Percentiles rank a stretch among this genome's conserved stretches.
Conservation (phyloP, 2,329 filamentous ascomycete genomes). For the Cadophora gregata region DNA sequence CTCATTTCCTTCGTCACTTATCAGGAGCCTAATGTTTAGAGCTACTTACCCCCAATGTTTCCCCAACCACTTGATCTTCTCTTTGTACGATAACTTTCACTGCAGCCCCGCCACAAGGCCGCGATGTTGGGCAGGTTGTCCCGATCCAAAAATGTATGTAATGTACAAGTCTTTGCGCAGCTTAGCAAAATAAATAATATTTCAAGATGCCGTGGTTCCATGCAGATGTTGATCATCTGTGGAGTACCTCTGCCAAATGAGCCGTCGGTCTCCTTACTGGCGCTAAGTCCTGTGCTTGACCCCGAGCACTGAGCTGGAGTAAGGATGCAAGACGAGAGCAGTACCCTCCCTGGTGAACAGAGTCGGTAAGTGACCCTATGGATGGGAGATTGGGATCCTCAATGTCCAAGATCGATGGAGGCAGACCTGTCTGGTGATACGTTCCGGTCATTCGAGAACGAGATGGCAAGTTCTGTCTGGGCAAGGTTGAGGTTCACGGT, state of each 20-base stretch:
- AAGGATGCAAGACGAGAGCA: neutral
- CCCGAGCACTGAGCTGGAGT: neutral
- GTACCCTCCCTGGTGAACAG: neutral
- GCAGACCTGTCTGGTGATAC: conserved; percentile 1
- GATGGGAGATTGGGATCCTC: conserved; percentile 11
- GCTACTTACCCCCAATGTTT: conserved; percentile 34
- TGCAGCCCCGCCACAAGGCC: conserved; percentile 38
- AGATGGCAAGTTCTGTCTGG: neutral
- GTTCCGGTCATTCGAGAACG: conserved; percentile 1
- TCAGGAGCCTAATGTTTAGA: conserved; percentile 42
- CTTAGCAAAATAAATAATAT: conserved; percentile 10
- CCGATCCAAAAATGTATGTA: conserved; percentile 21
- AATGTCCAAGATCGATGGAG: neutral
- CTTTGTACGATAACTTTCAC: conserved; percentile 41
- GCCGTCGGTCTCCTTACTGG: neutral
- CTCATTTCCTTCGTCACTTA: conserved; percentile 30
- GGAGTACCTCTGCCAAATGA: neutral
- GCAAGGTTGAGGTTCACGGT: neutral
- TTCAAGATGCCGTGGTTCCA: conserved; percentile 1
- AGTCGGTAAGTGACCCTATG: neutral
- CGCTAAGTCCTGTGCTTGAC: neutral
- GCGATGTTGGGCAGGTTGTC: conserved; percentile 25
- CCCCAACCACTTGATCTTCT: conserved; percentile 34
- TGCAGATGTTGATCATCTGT: neutral
- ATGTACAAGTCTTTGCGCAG: conserved; percentile 25